Base-by-base conservation (phyloP, 2,329 filamentous ascomycete species). In the Talaromyces sp. region DNA sequence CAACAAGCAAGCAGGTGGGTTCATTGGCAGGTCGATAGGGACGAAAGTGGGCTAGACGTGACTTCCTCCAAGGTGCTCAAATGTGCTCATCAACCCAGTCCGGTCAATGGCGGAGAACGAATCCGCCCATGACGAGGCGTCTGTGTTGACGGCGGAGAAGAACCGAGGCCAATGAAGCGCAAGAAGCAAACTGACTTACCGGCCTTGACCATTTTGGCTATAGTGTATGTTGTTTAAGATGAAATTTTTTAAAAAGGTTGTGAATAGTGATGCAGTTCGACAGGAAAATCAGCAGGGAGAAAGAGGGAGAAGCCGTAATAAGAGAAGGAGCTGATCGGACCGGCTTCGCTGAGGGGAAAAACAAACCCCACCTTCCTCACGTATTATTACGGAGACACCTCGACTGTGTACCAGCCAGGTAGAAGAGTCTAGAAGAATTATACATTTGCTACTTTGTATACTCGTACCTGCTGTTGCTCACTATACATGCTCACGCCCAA, bases 161-260 rank as follows among this genome's bases (percentile, higher is more conserved):
- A 22, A 41, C 33, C 61, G 49, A 61, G 54, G 50, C 61, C 68
- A 58, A 39, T 61, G 67, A 67, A 4, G 17, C 22, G 54, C n/a
- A 63, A 56, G 33, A 41, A 22, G 63, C 60, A 72, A 70, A 68
- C 70, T 57, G 39, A 87, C 90, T 78, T 88, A 96, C 92, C 92
- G 84, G 94, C 93, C 88, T 97, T 97, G 86, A 97, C 93, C 93
- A 97, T 97, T 89, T 89, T 97, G 90, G 84, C 83, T 84, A 83
- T 22, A 58, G 50, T 56, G 15, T 41, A 11, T 31, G 25, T 27
- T 59, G 19, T n/a, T 17, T 41, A 43, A 56, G 22, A 41, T 15
- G 3, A 15, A 52, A 37, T 11, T 6, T 10, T 11, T 13, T 37
- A 37, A 52, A 52, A 45, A 13, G 33, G 50, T 27, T 37, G 17